These are phyloP conservation scores for Cryomyces antarcticus DNA, from an alignment of 495 filamentous ascomycete genomes.

Conservation along the genomic window DNA sequence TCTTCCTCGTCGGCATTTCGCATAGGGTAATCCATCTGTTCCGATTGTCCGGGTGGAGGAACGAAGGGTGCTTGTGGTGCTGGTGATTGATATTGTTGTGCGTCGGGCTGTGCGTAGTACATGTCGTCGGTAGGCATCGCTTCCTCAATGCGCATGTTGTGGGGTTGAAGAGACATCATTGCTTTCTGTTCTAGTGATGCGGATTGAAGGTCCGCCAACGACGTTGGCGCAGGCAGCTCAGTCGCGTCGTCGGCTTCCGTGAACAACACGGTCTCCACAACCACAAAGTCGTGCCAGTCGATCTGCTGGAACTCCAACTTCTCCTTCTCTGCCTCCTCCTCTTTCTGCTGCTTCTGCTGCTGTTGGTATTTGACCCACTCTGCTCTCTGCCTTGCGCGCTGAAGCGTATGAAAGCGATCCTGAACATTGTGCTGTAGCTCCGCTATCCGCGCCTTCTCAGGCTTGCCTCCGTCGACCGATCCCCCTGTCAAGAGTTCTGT, in stretches of 20 bases:
- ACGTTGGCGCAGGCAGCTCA: slow-evolving; percentile 73
- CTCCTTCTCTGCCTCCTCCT: slow-evolving; percentile 74
- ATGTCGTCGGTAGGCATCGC: slow-evolving; percentile 70
- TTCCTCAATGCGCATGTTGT: slow-evolving; percentile 78
- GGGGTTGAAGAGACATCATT: slow-evolving; percentile 54
- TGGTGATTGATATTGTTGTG: slow-evolving; percentile 5
- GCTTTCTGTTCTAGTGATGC: slow-evolving; percentile 90
- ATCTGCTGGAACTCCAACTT: slow-evolving; percentile 71
- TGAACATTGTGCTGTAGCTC: slow-evolving; percentile 59
- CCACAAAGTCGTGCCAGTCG: slow-evolving; percentile 95
- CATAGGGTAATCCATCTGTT: slow-evolving; percentile 14
- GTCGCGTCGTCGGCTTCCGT: slow-evolving; percentile 72
- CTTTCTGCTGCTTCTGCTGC: slow-evolving; percentile 69
- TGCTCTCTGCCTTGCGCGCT: slow-evolving; percentile 60
- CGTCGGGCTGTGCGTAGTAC: slow-evolving; percentile 4
- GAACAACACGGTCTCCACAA: slow-evolving; percentile 92
- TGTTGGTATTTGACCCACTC: slow-evolving; percentile 75
- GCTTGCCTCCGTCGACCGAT: slow-evolving; percentile 40
- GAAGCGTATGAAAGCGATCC: slow-evolving; percentile 62
- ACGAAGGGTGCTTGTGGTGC: slow-evolving; percentile 15
- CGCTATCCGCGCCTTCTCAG: slow-evolving; percentile 45
- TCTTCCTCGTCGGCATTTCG: slow-evolving; percentile 26
- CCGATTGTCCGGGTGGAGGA: slow-evolving; percentile 7
- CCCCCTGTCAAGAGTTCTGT: slow-evolving; percentile 60
- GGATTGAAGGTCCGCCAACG: slow-evolving; percentile 74